A percentile compares a stretch with the other conserved stretches of the same genome.
These are phyloP conservation scores for Uromyces viciae-fabae DNA, from an alignment of 1,284 basidiomycete species.

Conservation along the genomic window DNA sequence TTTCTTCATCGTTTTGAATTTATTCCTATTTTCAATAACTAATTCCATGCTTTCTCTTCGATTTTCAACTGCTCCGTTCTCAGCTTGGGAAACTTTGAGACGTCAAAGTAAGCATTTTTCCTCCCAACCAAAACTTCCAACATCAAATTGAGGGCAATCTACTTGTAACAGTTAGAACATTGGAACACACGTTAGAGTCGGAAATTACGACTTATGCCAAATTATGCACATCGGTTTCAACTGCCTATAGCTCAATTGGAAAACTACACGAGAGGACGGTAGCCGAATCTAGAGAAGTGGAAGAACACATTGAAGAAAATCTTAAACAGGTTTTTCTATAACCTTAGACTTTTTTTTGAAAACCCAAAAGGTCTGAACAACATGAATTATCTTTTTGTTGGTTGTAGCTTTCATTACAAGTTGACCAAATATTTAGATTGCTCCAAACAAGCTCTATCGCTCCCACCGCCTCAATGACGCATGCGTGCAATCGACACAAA, in stretches of 20 bases:
- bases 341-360: neutral
- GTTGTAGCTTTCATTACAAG: slow-evolving; percentile 39
- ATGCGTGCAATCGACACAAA: slow-evolving; percentile 24
- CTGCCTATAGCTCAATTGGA: slow-evolving; percentile 37
- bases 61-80: neutral
- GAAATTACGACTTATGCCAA: slow-evolving; percentile 34
- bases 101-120: slow-evolving; percentile 34
- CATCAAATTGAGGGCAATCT: neutral
- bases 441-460: slow-evolving; percentile 21
- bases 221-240: slow-evolving; percentile 42
- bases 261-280: slow-evolving; percentile 21
- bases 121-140: neutral
- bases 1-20: neutral
- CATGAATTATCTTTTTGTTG: neutral
- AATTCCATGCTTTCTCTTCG: slow-evolving; percentile 11
- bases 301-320: slow-evolving; percentile 38
- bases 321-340: slow-evolving; percentile 23
- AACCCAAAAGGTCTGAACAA: neutral
- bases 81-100: slow-evolving; percentile 38
- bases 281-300: slow-evolving; percentile 32
- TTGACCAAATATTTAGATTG: slow-evolving; percentile 42
- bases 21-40: neutral
- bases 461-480: slow-evolving; percentile 21
- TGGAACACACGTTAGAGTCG: slow-evolving; percentile 38
- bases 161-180: slow-evolving; percentile 14